phyloP scores from a whole-genome alignment of 2,329 filamentous ascomycete species.

The Metarhizium brunneum region DNA sequence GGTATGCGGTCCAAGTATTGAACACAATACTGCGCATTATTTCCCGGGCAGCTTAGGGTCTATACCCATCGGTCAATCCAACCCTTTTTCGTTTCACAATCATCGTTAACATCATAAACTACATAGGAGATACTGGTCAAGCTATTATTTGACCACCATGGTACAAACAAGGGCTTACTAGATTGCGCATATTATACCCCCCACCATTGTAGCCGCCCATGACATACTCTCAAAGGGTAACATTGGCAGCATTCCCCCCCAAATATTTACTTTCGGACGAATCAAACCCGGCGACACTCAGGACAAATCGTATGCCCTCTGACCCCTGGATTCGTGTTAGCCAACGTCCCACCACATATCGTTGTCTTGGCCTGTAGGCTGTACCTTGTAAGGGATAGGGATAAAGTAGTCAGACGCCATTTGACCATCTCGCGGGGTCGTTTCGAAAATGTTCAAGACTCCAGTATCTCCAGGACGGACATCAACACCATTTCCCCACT shows the following conservation, averaged over 20 bases:
- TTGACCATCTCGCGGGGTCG: constrained; percentile 23
- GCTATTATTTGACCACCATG: not conserved
- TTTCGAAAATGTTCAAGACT: constrained; percentile 25
- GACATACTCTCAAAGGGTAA: no score
- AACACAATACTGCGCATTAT: not conserved
- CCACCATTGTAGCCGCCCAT: not conserved
- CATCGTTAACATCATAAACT: not conserved
- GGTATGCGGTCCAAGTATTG: no score
- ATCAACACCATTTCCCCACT: constrained; percentile 27
- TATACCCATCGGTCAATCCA: not conserved
- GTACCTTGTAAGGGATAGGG: constrained; percentile 27
- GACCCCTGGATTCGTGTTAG: constrained; percentile 17
- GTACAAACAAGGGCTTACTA: not conserved
- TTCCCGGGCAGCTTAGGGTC: not conserved
- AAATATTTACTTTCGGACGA: not conserved
- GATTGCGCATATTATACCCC: not conserved
- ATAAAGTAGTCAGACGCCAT: constrained; percentile 29
- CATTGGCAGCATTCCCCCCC: no score
- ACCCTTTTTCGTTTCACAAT: not conserved
- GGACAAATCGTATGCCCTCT: constrained; percentile 23
- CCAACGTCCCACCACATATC: no score
- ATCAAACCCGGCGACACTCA: constrained; percentile 12
- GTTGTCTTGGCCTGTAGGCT: not conserved
- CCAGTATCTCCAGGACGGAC: constrained; percentile 23
- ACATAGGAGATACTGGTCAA: not conserved